Evolutionary conservation across 208 protist genomes (phyloP).

Genomic region (Trichomonas tenax): DNA sequence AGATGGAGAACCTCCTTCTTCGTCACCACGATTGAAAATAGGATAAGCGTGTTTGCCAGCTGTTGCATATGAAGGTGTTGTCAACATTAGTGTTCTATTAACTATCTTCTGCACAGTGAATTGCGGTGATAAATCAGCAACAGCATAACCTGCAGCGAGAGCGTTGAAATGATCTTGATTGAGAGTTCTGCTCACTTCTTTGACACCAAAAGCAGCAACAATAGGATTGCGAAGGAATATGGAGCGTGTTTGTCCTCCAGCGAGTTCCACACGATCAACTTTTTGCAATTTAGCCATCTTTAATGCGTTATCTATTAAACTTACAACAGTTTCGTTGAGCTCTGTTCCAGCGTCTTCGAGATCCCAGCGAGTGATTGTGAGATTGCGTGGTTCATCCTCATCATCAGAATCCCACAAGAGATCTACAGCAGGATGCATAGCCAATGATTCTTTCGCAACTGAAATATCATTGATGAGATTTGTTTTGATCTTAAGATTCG

Average conservation of each 20-base stretch:
- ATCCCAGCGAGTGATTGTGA: background rate
- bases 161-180: background rate
- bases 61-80: background rate
- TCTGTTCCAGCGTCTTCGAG: background rate
- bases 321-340: background rate
- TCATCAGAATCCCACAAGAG: background rate
- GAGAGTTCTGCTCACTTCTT: background rate
- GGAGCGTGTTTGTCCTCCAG: background rate
- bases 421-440: background rate
- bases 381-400: background rate
- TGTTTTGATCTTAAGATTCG: background rate
- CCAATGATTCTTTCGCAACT: background rate
- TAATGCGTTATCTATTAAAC: background rate
- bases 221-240: background rate
- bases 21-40: background rate
- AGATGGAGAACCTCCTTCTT: background rate
- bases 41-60: background rate
- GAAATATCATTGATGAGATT: background rate
- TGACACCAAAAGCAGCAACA: background rate
- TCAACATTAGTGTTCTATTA: background rate
- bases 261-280: background rate
- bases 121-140: background rate
- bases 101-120: background rate
- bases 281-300: background rate
- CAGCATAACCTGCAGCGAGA: background rate